These are phyloP conservation scores for Fusarium sp. DNA, from an alignment of 2,329 filamentous ascomycete genomes.

Conservation along the genomic window DNA sequence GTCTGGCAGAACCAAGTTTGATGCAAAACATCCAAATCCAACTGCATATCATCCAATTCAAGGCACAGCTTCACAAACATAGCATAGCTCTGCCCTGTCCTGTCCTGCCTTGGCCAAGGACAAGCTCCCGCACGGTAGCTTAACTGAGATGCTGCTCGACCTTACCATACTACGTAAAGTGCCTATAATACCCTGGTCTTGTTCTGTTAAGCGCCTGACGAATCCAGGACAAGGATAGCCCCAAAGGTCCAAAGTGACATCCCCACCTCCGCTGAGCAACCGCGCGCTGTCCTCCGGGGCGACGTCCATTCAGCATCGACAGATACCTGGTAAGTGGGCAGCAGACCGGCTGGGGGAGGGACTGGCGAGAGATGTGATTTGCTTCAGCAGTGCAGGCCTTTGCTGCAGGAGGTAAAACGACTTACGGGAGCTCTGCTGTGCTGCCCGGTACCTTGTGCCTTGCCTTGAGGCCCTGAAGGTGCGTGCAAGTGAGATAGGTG, in stretches of 20 bases:
- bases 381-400: constrained; percentile 23
- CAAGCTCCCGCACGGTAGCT: constrained; percentile 9
- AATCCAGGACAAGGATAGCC: constrained; percentile 29
- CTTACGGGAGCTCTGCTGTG: constrained; percentile 7
- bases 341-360: constrained; percentile 32
- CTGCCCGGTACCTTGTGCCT: constrained; percentile 29
- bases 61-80: constrained; percentile 33
- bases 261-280: constrained; percentile 46
- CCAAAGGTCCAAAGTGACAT: constrained; percentile 34
- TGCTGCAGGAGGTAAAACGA: constrained; percentile 16
- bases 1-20: constrained; percentile 26
- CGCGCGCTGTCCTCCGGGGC: constrained; percentile 35
- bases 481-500: constrained; percentile 13
- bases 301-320: constrained; percentile 40
- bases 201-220: constrained; percentile 40
- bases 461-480: constrained; percentile 33
- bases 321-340: constrained; percentile 33
- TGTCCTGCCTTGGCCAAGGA: constrained; percentile 3
- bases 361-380: constrained; percentile 42
- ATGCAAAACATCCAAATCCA: constrained; percentile 38
- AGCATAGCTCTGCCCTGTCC: constrained; percentile 19
- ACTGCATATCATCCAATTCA: constrained; percentile 39
- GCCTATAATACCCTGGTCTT: constrained; percentile 7
- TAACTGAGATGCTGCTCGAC: background rate
- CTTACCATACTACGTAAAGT: constrained; percentile 3